Evolutionary conservation across 73 alveolate genomes (phyloP).

Genomic region (Paramecium caudatum): DNA sequence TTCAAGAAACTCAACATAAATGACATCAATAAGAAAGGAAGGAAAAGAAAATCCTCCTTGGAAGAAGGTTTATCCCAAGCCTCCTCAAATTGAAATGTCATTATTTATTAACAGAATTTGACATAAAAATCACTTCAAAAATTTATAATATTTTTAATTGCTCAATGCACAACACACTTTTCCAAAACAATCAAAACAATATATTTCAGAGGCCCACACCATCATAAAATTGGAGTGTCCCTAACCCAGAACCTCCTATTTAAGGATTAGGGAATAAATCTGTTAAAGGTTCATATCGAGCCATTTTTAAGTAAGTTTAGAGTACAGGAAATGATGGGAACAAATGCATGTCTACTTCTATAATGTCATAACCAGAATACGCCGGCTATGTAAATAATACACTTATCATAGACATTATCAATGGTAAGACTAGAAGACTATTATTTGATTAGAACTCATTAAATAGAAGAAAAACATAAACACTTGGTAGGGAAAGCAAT

Average conservation of each 20-base stretch:
- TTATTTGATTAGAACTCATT: background rate
- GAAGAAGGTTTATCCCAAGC: slow-evolving; percentile 52
- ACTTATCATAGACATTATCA: background rate
- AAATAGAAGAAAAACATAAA: background rate
- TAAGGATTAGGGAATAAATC: too few species aligned
- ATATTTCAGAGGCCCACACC: too few species aligned
- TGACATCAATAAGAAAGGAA: slow-evolving; percentile 60
- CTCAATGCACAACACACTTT: too few species aligned
- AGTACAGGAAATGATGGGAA: background rate
- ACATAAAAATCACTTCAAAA: background rate
- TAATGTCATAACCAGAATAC: background rate
- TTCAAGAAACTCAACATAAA: slow-evolving; percentile 50
- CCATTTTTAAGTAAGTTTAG: background rate
- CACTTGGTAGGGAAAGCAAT: too few species aligned
- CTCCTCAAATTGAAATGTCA: slow-evolving; percentile 43
- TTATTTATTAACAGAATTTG: too few species aligned
- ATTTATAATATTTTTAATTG: slow-evolving; percentile 4
- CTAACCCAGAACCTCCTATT: too few species aligned
- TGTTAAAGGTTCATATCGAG: slow-evolving; percentile 34
- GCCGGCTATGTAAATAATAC: background rate
- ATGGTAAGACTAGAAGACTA: slow-evolving; percentile 35
- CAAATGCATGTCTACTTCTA: background rate
- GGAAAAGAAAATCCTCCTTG: slow-evolving; percentile 63
- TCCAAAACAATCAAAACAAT: too few species aligned
- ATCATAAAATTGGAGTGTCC: too few species aligned